A percentile compares a stretch with the other conserved stretches of the same genome.
Conservation (phyloP, 306 rosid genomes). For the Quillaja saponaria region DNA sequence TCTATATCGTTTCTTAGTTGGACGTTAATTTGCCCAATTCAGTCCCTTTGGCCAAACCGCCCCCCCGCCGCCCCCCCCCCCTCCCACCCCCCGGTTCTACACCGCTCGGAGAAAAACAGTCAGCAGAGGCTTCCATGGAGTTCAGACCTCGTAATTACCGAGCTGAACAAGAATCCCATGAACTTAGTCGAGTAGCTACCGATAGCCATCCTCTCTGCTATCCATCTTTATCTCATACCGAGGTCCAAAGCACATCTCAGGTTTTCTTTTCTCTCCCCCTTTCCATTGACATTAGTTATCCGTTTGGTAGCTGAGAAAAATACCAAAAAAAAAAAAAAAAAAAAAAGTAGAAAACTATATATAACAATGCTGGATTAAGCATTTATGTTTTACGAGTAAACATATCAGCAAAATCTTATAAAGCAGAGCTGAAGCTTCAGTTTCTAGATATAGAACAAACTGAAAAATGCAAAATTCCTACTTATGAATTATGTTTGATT, state of each 20-base stretch:
- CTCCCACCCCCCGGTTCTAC: too few species aligned
- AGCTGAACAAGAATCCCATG: constrained; percentile 53
- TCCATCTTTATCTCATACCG: constrained; percentile 34
- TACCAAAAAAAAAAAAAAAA: background rate
- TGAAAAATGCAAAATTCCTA: too few species aligned
- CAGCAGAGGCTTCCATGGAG: constrained; percentile 63
- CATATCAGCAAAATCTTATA: background rate
- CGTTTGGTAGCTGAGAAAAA: constrained; percentile 31
- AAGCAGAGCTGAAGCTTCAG: too few species aligned
- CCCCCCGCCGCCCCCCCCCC: too few species aligned
- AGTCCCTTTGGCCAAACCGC: too few species aligned
- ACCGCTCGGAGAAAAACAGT: too few species aligned
- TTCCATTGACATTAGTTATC: background rate
- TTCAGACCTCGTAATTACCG: constrained; percentile 75
- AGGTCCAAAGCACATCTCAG: constrained; percentile 42
- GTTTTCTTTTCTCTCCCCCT: background rate
- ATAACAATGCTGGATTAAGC: background rate
- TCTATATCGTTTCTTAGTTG: too few species aligned
- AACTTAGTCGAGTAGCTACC: constrained; percentile 60
- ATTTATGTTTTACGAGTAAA: constrained; percentile 9
- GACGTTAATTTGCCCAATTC: too few species aligned
- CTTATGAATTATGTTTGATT: too few species aligned
- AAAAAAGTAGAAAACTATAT: too few species aligned
- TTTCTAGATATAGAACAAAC: too few species aligned
- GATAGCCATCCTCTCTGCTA: constrained; percentile 57